Percentiles rank a stretch among this genome's conserved stretches.
phyloP scores from a whole-genome alignment of 164 flowering plant species.

The Vitis rupestris region DNA sequence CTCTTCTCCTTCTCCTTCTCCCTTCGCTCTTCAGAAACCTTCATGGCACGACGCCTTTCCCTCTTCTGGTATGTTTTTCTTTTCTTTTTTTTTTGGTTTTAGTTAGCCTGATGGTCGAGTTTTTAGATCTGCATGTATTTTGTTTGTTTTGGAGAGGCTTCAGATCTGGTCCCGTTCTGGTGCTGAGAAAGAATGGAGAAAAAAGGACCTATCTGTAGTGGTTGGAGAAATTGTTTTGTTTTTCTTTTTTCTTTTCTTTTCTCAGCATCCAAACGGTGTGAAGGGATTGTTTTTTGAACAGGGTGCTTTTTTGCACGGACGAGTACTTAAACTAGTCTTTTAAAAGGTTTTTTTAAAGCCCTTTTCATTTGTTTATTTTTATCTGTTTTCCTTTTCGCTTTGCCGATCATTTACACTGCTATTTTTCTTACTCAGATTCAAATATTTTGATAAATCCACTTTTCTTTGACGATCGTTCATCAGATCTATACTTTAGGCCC shows the following conservation, averaged over 20 bases:
- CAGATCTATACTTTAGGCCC: too few relatives aligned
- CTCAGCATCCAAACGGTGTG: too few relatives aligned
- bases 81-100: background rate
- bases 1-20: conserved; percentile 26
- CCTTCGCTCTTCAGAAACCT: conserved; percentile 25
- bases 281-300: too few relatives aligned
- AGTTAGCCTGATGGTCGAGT: background rate
- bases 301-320: too few relatives aligned
- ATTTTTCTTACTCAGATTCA: too few relatives aligned
- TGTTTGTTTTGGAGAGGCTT: background rate
- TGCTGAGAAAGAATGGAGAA: too few relatives aligned
- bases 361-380: background rate
- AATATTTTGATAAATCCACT: too few relatives aligned
- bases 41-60: conserved; percentile 42
- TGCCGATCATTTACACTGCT: background rate
- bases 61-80: conserved; percentile 35
- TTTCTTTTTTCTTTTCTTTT: too few relatives aligned
- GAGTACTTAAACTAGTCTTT: too few relatives aligned
- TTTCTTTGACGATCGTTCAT: too few relatives aligned
- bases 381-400: background rate
- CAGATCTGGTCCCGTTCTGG: conserved; percentile 10
- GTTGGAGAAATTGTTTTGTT: background rate
- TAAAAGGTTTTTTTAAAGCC: too few relatives aligned
- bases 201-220: too few relatives aligned
- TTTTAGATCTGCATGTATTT: background rate